Conservation (phyloP, 768 basidiomycete species). For the Dioszegia hungarica region DNA sequence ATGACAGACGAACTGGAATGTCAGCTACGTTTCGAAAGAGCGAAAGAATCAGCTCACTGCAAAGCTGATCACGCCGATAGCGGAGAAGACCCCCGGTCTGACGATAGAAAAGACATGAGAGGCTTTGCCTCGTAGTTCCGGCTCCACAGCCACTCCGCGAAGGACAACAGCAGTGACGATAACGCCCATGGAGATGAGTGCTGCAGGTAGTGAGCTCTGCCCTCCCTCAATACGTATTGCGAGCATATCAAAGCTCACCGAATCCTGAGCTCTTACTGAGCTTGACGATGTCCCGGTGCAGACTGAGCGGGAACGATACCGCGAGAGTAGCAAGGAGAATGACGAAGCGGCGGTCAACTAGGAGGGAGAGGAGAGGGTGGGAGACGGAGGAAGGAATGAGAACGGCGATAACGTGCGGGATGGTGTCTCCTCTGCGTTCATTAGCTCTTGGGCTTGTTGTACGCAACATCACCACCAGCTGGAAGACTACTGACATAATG, state of each 20-base stretch:
- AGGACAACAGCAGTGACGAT: constrained; percentile 82
- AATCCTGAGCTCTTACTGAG: constrained; percentile 86
- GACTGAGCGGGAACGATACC: constrained; percentile 88
- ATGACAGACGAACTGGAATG: constrained; percentile 77
- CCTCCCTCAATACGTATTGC: constrained; percentile 49
- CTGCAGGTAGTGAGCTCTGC: constrained; percentile 46
- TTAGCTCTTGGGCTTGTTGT: not conserved
- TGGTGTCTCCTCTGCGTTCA: constrained; percentile 74
- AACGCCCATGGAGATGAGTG: constrained; percentile 65
- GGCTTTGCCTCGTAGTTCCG: constrained; percentile 71
- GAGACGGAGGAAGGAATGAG: constrained; percentile 65
- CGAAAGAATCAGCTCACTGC: constrained; percentile 26
- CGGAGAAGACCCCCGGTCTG: constrained; percentile 78
- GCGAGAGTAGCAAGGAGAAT: constrained; percentile 78
- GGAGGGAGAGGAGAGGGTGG: constrained; percentile 68
- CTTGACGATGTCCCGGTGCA: constrained; percentile 97
- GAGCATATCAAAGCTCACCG: constrained; percentile 56
- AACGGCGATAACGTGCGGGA: constrained; percentile 86
- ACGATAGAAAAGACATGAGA: constrained; percentile 69
- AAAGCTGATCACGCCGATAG: constrained; percentile 82
- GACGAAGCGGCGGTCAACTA: constrained; percentile 82
- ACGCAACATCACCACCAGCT: not conserved
- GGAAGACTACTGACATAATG: constrained; percentile 61
- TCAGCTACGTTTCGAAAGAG: not conserved
- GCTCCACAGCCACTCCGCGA: constrained; percentile 69